Conservation (phyloP, 805 yeast species). For the Zygosaccharomyces gambellarensis region DNA sequence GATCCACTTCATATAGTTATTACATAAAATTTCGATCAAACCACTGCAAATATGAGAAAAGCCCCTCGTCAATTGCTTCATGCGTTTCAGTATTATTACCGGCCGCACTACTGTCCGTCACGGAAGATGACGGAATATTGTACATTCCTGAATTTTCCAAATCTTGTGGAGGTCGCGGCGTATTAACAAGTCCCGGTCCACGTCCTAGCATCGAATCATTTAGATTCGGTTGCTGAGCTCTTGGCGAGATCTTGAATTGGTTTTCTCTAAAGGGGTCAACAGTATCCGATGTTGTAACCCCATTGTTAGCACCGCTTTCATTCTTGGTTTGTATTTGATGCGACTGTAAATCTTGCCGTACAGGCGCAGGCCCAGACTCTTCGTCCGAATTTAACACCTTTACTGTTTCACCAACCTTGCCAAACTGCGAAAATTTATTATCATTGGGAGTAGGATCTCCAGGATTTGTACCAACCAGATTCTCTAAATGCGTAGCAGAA, state of each 20-base stretch:
- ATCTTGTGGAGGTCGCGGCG: not conserved
- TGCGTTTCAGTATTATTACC: conserved; percentile 4
- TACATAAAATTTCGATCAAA: conserved; percentile 40
- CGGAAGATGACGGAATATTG: not conserved
- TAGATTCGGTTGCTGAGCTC: not conserved
- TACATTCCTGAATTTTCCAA: not conserved
- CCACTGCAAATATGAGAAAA: conserved; percentile 48
- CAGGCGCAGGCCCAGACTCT: not conserved
- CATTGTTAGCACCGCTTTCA: not conserved
- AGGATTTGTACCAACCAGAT: conserved; percentile 46
- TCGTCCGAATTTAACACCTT: conserved; percentile 3
- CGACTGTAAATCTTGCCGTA: not conserved
- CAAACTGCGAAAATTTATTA: conserved; percentile 46
- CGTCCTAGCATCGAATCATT: not conserved
- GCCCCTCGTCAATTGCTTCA: conserved; percentile 23
- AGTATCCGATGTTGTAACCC: not conserved
- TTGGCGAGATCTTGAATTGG: not conserved
- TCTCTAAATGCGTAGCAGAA: conserved; percentile 36
- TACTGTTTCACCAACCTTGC: conserved; percentile 30
- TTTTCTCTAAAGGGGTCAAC: not conserved
- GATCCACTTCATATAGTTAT: not conserved
- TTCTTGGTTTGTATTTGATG: not conserved
- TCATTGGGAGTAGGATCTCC: conserved; percentile 49
- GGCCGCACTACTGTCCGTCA: conserved; percentile 2
- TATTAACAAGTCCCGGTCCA: not conserved